phyloP scores from a whole-genome alignment of 2,329 filamentous ascomycete genomes.

The Pestalotiopsis sp. region DNA sequence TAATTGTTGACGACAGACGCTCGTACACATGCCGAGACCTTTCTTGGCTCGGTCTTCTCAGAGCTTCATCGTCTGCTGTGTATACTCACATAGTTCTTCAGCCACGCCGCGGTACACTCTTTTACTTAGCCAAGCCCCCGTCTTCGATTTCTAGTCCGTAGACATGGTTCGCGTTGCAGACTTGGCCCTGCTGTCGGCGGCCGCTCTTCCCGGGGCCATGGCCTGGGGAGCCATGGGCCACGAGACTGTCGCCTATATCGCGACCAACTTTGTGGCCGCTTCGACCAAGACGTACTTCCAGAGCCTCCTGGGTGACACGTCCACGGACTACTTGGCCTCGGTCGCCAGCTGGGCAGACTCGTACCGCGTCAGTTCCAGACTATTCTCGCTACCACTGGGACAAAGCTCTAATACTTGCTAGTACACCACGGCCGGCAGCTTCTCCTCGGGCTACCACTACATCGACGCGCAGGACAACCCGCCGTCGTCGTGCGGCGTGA shows the following conservation, averaged over 20 bases:
- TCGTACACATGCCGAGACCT: neutral
- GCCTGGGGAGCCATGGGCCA: slow-evolving; percentile 52
- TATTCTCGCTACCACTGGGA: neutral
- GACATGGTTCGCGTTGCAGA: slow-evolving; percentile 28
- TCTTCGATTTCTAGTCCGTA: neutral
- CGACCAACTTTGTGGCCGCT: slow-evolving; percentile 47
- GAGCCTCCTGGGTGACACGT: slow-evolving; percentile 44
- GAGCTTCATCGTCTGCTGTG: neutral
- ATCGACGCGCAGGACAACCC: slow-evolving; percentile 68
- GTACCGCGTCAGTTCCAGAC: slow-evolving; percentile 31
- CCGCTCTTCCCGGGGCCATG: slow-evolving; percentile 23
- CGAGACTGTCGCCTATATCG: slow-evolving; percentile 56
- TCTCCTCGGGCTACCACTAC: slow-evolving; percentile 33
- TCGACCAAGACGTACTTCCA: slow-evolving; percentile 46
- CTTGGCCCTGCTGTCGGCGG: slow-evolving; percentile 24
- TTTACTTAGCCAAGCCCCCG: neutral
- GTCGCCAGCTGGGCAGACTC: slow-evolving; percentile 56
- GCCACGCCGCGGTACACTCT: neutral
- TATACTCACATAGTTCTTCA: neutral
- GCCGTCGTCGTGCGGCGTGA: slow-evolving; percentile 58
- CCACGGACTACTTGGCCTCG: slow-evolving; percentile 48
- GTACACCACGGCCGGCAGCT: slow-evolving; percentile 47
- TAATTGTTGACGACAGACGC: neutral
- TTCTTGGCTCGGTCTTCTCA: neutral
- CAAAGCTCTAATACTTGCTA: neutral